Percentiles rank a stretch among this genome's conserved stretches.
These are phyloP conservation scores for Eucalyptus paniculata DNA, from an alignment of 345 rosid genomes.

Conservation along the genomic window DNA sequence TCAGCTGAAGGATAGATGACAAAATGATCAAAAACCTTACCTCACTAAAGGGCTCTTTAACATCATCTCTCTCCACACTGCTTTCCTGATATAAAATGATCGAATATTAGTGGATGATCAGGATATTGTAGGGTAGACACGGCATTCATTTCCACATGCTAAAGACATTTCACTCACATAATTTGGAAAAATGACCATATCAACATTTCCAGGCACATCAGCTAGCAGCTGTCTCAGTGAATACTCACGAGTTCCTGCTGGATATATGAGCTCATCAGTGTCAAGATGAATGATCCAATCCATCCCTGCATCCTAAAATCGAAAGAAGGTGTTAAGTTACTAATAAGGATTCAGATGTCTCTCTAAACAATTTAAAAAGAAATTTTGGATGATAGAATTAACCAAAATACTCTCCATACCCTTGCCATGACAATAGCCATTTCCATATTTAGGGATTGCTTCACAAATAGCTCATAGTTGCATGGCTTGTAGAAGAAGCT, in stretches of 20 bases:
- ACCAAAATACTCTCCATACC: slow-evolving; percentile 21
- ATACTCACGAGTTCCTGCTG: slow-evolving; percentile 68
- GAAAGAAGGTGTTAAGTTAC: background rate
- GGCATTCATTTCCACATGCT: background rate
- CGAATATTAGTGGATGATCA: background rate
- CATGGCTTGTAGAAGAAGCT: slow-evolving; percentile 95
- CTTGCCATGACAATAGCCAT: slow-evolving; percentile 93
- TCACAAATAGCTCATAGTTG: slow-evolving; percentile 90
- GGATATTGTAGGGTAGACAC: background rate
- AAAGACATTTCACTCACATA: slow-evolving; percentile 49
- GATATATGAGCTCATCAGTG: slow-evolving; percentile 84
- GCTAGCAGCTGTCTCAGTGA: slow-evolving; percentile 66
- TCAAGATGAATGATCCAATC: slow-evolving; percentile 97
- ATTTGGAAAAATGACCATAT: slow-evolving; percentile 78
- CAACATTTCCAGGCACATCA: slow-evolving; percentile 57
- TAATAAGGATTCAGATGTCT: background rate
- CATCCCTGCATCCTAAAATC: slow-evolving; percentile 56
- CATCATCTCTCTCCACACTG: slow-evolving; percentile 77
- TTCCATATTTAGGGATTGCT: slow-evolving; percentile 98
- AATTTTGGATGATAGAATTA: background rate
- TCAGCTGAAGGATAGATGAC: background rate
- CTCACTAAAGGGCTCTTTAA: slow-evolving; percentile 88
- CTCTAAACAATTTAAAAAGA: background rate
- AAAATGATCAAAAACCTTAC: slow-evolving; percentile 14
- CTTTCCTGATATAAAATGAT: slow-evolving; percentile 57